Evolutionary conservation across 2,329 filamentous ascomycete species (phyloP).

Genomic region (Calonectria fujianensis): DNA sequence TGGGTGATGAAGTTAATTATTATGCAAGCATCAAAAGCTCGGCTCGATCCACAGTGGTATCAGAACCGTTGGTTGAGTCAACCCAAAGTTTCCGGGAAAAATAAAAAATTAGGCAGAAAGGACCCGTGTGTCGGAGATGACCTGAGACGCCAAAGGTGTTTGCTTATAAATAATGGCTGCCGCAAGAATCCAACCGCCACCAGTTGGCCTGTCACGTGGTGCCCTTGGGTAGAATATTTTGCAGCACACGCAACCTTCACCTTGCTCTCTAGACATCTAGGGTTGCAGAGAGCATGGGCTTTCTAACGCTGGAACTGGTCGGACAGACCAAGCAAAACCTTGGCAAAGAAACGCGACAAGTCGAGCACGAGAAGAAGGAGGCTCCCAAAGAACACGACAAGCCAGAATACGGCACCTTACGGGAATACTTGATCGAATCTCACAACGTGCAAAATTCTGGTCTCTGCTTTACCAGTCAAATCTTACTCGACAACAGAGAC

Average conservation of each 20-base stretch:
- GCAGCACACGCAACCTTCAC: background rate
- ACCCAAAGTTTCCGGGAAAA: too few relatives aligned
- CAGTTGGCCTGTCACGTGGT: background rate
- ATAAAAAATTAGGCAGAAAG: too few relatives aligned
- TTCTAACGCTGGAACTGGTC: background rate
- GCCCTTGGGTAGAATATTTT: background rate
- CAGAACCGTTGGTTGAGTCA: too few relatives aligned
- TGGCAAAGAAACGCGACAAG: background rate
- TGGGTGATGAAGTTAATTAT: background rate
- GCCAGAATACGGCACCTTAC: background rate
- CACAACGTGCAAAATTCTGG: background rate
- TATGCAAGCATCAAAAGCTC: background rate
- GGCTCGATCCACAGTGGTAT: too few relatives aligned
- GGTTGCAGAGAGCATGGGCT: background rate
- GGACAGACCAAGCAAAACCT: background rate
- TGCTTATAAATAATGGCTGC: background rate
- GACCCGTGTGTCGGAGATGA: too few relatives aligned
- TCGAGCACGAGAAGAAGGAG: background rate
- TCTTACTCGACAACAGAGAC: accelerated
- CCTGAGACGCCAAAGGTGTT: background rate
- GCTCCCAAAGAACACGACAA: background rate
- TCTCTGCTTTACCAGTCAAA: background rate
- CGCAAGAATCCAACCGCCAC: background rate
- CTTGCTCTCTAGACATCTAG: background rate
- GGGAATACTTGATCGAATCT: background rate